phyloP scores from a whole-genome alignment of 148 eudicot species.

The Diospyros kaki region DNA sequence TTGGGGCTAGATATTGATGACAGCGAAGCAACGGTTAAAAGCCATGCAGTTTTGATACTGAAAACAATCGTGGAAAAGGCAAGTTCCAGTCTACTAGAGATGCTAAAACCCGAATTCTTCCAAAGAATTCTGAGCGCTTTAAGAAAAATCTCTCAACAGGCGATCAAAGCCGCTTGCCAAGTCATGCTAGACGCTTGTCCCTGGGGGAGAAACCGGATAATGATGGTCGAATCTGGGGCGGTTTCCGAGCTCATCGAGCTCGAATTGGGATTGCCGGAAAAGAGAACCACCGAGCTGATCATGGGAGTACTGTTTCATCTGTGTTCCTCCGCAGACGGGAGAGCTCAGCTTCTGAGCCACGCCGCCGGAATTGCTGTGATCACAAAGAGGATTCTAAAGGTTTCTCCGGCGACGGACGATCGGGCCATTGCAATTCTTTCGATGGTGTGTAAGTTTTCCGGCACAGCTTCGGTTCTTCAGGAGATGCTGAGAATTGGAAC shows the following conservation, averaged over 20 bases:
- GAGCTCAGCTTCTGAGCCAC: slow-evolving; percentile 52
- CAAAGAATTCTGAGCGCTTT: slow-evolving; percentile 19
- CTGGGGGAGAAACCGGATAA: slow-evolving; percentile 39
- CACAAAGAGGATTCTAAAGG: slow-evolving; percentile 44
- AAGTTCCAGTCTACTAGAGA: slow-evolving; percentile 24
- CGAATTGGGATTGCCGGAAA: slow-evolving; percentile 23
- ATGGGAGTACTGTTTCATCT: slow-evolving; percentile 47
- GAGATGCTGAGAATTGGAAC: slow-evolving; percentile 65
- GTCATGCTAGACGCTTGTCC: slow-evolving; percentile 28
- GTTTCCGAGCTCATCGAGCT: slow-evolving; percentile 46
- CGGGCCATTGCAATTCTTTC: slow-evolving; percentile 39
- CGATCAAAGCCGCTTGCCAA: slow-evolving; percentile 27
- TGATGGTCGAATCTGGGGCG: slow-evolving; percentile 45
- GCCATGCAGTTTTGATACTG: slow-evolving; percentile 19
- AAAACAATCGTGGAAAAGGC: slow-evolving; percentile 22
- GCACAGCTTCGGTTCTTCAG: slow-evolving; percentile 30
- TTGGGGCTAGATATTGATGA: not conserved
- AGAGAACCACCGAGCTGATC: slow-evolving; percentile 35
- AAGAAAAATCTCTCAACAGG: slow-evolving; percentile 1
- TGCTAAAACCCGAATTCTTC: slow-evolving; percentile 35
- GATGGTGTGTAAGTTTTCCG: slow-evolving; percentile 38
- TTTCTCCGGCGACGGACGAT: slow-evolving; percentile 50
- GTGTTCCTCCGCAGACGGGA: slow-evolving; percentile 59
- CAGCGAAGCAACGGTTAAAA: not conserved
- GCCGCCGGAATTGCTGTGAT: slow-evolving; percentile 43